Evolutionary conservation across 345 rosid genomes (phyloP).

Genomic region (Heritiera fomes): DNA sequence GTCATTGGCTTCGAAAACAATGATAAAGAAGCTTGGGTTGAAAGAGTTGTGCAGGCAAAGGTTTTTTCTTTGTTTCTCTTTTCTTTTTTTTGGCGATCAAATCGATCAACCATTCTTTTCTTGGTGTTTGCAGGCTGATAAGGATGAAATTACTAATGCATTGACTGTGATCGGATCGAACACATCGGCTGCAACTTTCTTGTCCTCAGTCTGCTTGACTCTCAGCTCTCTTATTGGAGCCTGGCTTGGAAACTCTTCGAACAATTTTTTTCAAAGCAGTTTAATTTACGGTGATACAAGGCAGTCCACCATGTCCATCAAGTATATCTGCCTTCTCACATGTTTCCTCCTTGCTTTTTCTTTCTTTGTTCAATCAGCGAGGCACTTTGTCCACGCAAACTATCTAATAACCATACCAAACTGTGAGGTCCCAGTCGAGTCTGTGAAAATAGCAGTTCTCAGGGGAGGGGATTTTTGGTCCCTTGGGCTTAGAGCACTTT

Average conservation of each 20-base stretch:
- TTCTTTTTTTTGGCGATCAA: background rate
- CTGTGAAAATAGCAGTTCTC: constrained; percentile 43
- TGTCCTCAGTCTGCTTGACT: constrained; percentile 60
- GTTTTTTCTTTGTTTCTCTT: background rate
- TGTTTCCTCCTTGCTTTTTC: constrained; percentile 70
- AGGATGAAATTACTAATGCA: constrained; percentile 32
- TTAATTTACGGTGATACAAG: constrained; percentile 64
- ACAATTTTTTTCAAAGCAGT: constrained; percentile 38
- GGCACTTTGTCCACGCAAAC: constrained; percentile 63
- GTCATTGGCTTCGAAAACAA: constrained; percentile 65
- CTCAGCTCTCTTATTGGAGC: constrained; percentile 81
- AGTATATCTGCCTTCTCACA: constrained; percentile 57
- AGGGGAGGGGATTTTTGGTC: constrained; percentile 81
- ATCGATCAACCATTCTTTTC: background rate
- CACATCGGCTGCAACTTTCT: constrained; percentile 61
- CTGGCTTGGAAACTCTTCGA: constrained; percentile 62
- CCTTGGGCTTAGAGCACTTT: constrained; percentile 67
- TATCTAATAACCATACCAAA: constrained; percentile 61
- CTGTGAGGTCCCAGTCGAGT: constrained; percentile 36
- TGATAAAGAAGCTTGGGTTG: constrained; percentile 77
- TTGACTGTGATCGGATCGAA: constrained; percentile 53
- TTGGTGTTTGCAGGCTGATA: constrained; percentile 36
- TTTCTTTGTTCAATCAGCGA: constrained; percentile 68
- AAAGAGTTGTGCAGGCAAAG: constrained; percentile 58
- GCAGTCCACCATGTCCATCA: constrained; percentile 53